Conservation (phyloP, 768 basidiomycete genomes). For the Ephemerocybe angulata region DNA sequence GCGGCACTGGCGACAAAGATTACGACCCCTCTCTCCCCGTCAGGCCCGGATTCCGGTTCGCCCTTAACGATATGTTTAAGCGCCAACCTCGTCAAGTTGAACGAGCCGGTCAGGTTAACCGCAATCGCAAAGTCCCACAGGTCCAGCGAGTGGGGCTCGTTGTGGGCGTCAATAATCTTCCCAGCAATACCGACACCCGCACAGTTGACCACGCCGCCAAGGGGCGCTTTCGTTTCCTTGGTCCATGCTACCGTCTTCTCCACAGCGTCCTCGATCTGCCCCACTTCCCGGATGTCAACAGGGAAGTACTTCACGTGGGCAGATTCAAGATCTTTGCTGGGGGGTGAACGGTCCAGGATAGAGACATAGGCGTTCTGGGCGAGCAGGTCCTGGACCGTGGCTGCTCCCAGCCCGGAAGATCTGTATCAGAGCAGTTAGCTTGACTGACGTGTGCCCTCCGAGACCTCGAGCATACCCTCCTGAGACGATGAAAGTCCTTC, state of each 20-base stretch:
- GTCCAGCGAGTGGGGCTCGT: slow-evolving; percentile 45
- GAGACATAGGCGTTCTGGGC: slow-evolving; percentile 42
- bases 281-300: slow-evolving; percentile 38
- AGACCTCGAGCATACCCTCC: slow-evolving; percentile 41
- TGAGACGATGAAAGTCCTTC: slow-evolving; percentile 54
- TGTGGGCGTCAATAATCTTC: slow-evolving; percentile 46
- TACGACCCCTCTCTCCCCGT: slow-evolving; percentile 58
- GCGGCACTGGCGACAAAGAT: slow-evolving; percentile 54
- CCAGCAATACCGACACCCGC: slow-evolving; percentile 48
- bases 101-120: slow-evolving; percentile 56
- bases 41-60: slow-evolving; percentile 39
- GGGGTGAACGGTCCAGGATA: slow-evolving; percentile 47
- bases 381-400: slow-evolving; percentile 46
- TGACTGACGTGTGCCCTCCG: not conserved
- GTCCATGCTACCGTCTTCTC: slow-evolving; percentile 38
- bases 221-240: slow-evolving; percentile 34
- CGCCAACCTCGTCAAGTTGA: slow-evolving; percentile 55
- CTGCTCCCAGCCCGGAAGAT: slow-evolving; percentile 55
- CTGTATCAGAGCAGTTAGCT: slow-evolving; percentile 25
- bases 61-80: slow-evolving; percentile 47
- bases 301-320: slow-evolving; percentile 35
- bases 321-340: slow-evolving; percentile 23
- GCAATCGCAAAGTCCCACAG: slow-evolving; percentile 50
- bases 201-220: slow-evolving; percentile 60
- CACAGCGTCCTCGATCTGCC: slow-evolving; percentile 37